phyloP scores from a whole-genome alignment of 805 yeast species.

The Ogataea siamensis region DNA sequence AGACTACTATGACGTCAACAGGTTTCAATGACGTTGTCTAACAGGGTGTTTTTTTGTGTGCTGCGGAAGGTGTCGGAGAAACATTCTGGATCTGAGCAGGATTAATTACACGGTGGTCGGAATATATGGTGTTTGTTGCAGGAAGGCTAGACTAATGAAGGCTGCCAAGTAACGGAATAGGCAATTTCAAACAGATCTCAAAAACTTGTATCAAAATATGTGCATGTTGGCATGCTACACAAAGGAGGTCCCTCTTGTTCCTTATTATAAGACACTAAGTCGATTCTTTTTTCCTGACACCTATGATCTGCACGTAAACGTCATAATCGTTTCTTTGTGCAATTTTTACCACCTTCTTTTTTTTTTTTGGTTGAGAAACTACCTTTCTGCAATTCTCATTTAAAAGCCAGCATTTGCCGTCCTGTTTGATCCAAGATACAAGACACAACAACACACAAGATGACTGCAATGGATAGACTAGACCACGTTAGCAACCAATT shows the following conservation, averaged over 20 bases:
- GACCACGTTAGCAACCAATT: constrained; percentile 21
- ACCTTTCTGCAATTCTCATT: neutral
- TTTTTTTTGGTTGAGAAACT: constrained; percentile 1
- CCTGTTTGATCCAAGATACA: neutral
- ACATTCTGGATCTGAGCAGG: constrained; percentile 1
- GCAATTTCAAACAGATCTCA: neutral
- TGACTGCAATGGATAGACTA: constrained; percentile 30
- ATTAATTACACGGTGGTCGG: neutral
- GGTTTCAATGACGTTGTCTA: neutral
- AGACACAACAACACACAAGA: constrained; percentile 1
- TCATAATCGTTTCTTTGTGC: constrained; percentile 3
- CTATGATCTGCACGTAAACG: constrained; percentile 1
- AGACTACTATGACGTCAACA: constrained; percentile 2
- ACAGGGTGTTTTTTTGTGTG: neutral
- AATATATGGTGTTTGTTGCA: neutral
- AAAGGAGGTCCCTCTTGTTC: neutral
- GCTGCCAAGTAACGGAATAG: neutral
- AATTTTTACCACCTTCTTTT: neutral
- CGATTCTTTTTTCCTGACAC: constrained; percentile 1
- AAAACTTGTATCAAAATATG: neutral
- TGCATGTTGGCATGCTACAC: neutral
- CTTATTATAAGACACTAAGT: neutral
- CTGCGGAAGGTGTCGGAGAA: neutral
- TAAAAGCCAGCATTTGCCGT: constrained; percentile 1
- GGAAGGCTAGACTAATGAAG: neutral